phyloP scores from a whole-genome alignment of 23 red algal genomes.

The Pyropia haitanensis region DNA sequence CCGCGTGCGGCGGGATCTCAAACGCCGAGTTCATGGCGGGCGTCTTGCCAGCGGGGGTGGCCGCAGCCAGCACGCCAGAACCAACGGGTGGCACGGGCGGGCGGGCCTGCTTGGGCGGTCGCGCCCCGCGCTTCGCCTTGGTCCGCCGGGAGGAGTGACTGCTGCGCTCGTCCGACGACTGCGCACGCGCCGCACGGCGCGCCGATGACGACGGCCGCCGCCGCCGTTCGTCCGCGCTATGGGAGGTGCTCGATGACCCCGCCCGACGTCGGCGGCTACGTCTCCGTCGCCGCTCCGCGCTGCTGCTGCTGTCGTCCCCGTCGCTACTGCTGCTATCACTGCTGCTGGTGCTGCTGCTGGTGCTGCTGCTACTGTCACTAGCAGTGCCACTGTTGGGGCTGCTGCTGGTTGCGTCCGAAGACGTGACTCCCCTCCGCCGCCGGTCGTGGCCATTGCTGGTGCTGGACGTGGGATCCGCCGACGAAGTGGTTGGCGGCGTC shows the following conservation, averaged over 20 bases:
- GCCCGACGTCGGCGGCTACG: neutral
- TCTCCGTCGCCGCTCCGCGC: too few relatives aligned
- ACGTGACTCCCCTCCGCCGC: too few relatives aligned
- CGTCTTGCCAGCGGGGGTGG: slow-evolving; percentile 40
- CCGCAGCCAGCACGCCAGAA: slow-evolving; percentile 33
- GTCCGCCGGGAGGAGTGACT: neutral
- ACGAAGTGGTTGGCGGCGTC: too few relatives aligned
- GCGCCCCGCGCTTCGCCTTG: too few relatives aligned
- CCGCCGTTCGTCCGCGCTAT: neutral
- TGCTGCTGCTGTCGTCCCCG: too few relatives aligned
- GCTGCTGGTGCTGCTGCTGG: too few relatives aligned
- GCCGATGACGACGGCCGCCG: neutral
- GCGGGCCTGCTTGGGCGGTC: neutral
- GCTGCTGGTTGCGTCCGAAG: too few relatives aligned
- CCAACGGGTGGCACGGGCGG: slow-evolving; percentile 11
- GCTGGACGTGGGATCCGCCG: too few relatives aligned
- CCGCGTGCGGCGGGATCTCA: slow-evolving; percentile 50
- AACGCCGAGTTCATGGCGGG: slow-evolving; percentile 38
- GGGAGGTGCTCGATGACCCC: neutral
- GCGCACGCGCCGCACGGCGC: neutral
- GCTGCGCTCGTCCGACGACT: neutral
- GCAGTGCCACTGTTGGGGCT: too few relatives aligned
- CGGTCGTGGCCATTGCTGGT: too few relatives aligned
- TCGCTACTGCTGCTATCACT: too few relatives aligned
- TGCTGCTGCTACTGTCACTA: too few relatives aligned